These are phyloP conservation scores for Chalciporus sp. DNA, from an alignment of 1,284 basidiomycete genomes.

Conservation along the genomic window DNA sequence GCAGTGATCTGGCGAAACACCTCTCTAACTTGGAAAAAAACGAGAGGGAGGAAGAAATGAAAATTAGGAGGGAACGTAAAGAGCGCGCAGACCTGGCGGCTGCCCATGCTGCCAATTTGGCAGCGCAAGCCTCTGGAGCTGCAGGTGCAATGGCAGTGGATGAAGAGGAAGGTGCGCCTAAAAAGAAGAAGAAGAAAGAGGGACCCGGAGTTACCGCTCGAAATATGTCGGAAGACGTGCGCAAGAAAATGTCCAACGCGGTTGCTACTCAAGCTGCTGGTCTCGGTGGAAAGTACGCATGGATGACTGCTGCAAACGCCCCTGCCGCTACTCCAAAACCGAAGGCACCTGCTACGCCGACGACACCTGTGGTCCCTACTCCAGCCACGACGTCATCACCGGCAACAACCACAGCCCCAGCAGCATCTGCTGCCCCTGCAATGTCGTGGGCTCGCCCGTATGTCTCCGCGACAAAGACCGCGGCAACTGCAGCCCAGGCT, in stretches of 20 bases:
- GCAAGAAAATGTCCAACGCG: slow-evolving; percentile 87
- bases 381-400: slow-evolving; percentile 39
- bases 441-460: slow-evolving; percentile 70
- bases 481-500: slow-evolving; percentile 23
- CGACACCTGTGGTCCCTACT: slow-evolving; percentile 26
- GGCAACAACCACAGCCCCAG: slow-evolving; percentile 34
- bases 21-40: slow-evolving; percentile 70
- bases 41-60: slow-evolving; percentile 81
- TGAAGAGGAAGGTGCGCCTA: slow-evolving; percentile 52
- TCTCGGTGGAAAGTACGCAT: slow-evolving; percentile 76
- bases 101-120: slow-evolving; percentile 61
- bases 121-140: slow-evolving; percentile 52
- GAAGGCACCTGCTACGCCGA: slow-evolving; percentile 36
- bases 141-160: slow-evolving; percentile 33
- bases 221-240: slow-evolving; percentile 86
- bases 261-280: slow-evolving; percentile 88
- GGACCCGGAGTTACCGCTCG: slow-evolving; percentile 81
- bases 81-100: slow-evolving; percentile 71
- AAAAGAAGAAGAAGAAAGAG: slow-evolving; percentile 84
- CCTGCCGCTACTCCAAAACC: slow-evolving; percentile 50
- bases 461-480: slow-evolving; percentile 43
- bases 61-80: slow-evolving; percentile 70
- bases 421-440: slow-evolving; percentile 18
- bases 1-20: slow-evolving; percentile 76
- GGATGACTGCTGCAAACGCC: slow-evolving; percentile 74